These are phyloP conservation scores for Cladophialophora immunda DNA, from an alignment of 2,329 filamentous ascomycete genomes.

Conservation along the genomic window DNA sequence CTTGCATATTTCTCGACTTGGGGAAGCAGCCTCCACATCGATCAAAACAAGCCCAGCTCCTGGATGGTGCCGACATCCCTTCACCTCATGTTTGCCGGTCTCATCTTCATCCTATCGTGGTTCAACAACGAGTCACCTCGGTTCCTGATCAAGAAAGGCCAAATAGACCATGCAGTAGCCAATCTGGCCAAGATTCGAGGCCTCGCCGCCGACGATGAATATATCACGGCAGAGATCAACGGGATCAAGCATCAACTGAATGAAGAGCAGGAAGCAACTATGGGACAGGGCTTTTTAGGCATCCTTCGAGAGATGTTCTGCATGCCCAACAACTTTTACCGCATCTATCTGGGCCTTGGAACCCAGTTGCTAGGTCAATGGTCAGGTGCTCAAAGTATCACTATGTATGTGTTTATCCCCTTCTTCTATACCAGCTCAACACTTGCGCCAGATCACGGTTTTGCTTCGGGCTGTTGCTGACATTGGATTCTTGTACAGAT, in stretches of 20 bases:
- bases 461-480: not conserved
- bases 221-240: constrained; percentile 68
- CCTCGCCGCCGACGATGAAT: constrained; percentile 67
- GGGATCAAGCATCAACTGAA: constrained; percentile 72
- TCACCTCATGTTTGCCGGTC: constrained; percentile 78
- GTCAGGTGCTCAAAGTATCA: constrained; percentile 77
- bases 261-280: constrained; percentile 75
- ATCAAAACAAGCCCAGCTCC: constrained; percentile 51
- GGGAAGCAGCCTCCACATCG: constrained; percentile 62
- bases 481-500: not conserved
- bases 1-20: constrained; percentile 71
- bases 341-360: constrained; percentile 72
- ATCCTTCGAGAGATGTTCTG: constrained; percentile 60
- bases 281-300: constrained; percentile 70
- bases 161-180: constrained; percentile 57
- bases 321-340: constrained; percentile 74
- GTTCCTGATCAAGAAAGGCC: constrained; percentile 72
- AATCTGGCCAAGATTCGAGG: constrained; percentile 67
- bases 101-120: constrained; percentile 76
- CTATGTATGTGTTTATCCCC: constrained; percentile 53
- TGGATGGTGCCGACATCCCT: constrained; percentile 76
- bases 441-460: not conserved
- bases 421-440: not conserved
- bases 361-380: constrained; percentile 78
- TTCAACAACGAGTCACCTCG: constrained; percentile 75